Conservation (phyloP, 2,329 filamentous ascomycete species). For the Colletotrichum shisoi region DNA sequence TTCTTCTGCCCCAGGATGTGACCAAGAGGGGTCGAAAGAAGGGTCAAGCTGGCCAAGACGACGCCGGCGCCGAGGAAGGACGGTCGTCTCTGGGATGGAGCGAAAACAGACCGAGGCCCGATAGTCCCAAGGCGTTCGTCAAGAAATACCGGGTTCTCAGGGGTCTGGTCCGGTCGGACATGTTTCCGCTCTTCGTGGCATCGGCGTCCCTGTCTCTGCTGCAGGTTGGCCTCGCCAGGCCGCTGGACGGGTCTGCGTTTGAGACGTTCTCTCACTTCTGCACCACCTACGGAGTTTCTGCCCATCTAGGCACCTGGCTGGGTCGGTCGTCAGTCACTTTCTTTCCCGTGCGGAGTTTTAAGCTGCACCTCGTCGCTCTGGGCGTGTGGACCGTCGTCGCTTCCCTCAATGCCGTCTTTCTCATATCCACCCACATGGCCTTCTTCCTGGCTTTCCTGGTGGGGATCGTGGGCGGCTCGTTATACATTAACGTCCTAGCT, state of each 20-base stretch:
- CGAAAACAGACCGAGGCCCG: neutral
- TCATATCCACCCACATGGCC: conserved; percentile 42
- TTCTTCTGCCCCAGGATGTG: conserved; percentile 43
- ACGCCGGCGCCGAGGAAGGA: conserved; percentile 30
- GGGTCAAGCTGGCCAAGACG: conserved; percentile 40
- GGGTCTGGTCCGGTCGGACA: conserved; percentile 42
- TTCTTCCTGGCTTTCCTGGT: conserved; percentile 43
- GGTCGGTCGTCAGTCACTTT: conserved; percentile 42
- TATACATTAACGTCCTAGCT: conserved; percentile 44
- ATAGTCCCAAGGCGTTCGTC: conserved; percentile 14
- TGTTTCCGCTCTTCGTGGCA: conserved; percentile 44
- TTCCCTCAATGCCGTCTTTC: conserved; percentile 41
- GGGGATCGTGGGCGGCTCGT: conserved; percentile 45
- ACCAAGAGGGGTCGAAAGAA: conserved; percentile 5
- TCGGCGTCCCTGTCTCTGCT: conserved; percentile 43
- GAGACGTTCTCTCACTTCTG: conserved; percentile 44
- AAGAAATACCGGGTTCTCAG: conserved; percentile 38
- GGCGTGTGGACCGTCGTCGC: conserved; percentile 29
- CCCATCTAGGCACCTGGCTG: conserved; percentile 46
- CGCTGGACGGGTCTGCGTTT: conserved; percentile 42
- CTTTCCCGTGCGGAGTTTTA: conserved; percentile 36
- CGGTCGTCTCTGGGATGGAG: conserved; percentile 8
- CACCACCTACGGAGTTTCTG: conserved; percentile 44
- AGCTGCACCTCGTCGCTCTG: conserved; percentile 31
- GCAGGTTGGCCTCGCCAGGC: conserved; percentile 46